phyloP scores from a whole-genome alignment of 441 rosid genomes.

The Corymbia calophylla region DNA sequence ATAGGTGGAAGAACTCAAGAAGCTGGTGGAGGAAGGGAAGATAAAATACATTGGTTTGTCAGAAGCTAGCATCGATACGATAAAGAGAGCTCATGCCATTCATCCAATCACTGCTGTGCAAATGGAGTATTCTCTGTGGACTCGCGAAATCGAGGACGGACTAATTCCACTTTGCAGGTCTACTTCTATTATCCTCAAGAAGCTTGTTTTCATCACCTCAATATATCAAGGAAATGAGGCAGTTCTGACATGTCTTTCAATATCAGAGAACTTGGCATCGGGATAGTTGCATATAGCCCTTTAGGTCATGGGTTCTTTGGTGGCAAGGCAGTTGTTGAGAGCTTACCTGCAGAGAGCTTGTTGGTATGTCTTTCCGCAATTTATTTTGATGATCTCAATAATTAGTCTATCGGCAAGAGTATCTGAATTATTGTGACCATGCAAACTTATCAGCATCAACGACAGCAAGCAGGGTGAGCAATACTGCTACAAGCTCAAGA shows the following conservation, averaged over 20 bases:
- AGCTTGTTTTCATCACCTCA: not conserved
- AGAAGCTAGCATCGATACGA: slow-evolving; percentile 36
- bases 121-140: slow-evolving; percentile 42
- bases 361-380: slow-evolving; percentile 14
- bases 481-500: not conserved
- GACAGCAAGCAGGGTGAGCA: not conserved
- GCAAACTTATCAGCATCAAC: not conserved
- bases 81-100: slow-evolving; percentile 43
- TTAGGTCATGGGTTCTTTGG: slow-evolving; percentile 42
- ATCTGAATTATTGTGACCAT: not conserved
- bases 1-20: slow-evolving; percentile 46
- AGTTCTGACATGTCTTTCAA: not conserved
- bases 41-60: slow-evolving; percentile 36
- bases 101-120: slow-evolving; percentile 42
- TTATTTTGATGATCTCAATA: not conserved
- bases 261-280: slow-evolving; percentile 40
- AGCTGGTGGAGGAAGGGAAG: slow-evolving; percentile 42
- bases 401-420: not conserved
- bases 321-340: slow-evolving; percentile 35
- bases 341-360: slow-evolving; percentile 13
- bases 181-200: not conserved
- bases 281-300: slow-evolving; percentile 38
- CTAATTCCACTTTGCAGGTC: slow-evolving; percentile 42
- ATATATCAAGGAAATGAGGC: not conserved
- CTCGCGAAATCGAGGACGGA: slow-evolving; percentile 37